Base-by-base conservation (phyloP, 768 basidiomycete genomes). In the Mycena crocata region DNA sequence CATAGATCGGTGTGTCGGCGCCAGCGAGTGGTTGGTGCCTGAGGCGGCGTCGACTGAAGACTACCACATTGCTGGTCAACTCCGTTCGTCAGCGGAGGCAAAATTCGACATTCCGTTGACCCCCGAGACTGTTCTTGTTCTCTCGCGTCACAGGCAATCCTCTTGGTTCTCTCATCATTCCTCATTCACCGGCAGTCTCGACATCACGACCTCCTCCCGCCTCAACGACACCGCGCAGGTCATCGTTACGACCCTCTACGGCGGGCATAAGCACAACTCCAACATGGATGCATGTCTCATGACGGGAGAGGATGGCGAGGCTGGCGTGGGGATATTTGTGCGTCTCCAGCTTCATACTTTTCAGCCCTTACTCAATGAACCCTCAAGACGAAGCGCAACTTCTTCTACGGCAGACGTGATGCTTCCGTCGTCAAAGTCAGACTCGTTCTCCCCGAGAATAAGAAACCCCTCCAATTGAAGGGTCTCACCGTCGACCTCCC, bases 251-350 rank as follows among this genome's bases (percentile, higher is more conserved):
- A 46, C 64, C 30, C 17, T 66, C n/a, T 7, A 21, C 19, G 42
- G 42, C 5, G 19, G n/a, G 26, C 30, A 26, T 21, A 32, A 24
- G 24, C 21, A 19, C 24, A 4, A n/a, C n/a, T n/a, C 2, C 3
- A 31, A 39, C 21, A 15, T 51, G 15, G 30, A 23, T 23, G 66
- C 28, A 14, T 67, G 66, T 44, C 31, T 52, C 17, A 19, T 67
- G 10, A 37, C 55, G 7, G 55, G 60, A 2, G 2, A 35, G 26
- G 42, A 55, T 9, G 55, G 49, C 17, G 55, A 58, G 45, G 19
- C 26, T 7, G 64, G 68, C 21, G 55, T 69, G 23, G 59, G 48
- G 2, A 48, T 69, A n/a, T 66, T 69, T 19, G 68, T 69, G 14
- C 8, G 64, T 62, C 1, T 32, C 23, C 26, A n/a, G 7, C 19